Evolutionary conservation across 108 stramenopile species (phyloP).

Genomic region (Conticribra weissflogii): DNA sequence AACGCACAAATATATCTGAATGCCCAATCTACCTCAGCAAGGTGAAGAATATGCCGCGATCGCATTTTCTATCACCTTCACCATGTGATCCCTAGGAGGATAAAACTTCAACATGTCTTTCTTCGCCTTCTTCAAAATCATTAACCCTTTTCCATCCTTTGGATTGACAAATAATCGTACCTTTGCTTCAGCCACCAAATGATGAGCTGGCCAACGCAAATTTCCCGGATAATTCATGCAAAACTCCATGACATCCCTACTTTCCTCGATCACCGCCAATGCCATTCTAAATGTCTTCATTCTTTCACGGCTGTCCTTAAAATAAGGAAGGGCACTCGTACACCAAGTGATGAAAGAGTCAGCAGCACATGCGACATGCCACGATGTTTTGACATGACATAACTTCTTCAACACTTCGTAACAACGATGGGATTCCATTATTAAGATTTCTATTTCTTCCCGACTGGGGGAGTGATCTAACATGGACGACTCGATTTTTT

Average conservation of each 20-base stretch:
- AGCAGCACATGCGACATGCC: constrained; percentile 29
- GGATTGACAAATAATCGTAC: constrained; percentile 34
- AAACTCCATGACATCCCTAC: constrained; percentile 10
- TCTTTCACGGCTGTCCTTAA: constrained; percentile 10
- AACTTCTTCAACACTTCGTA: constrained; percentile 16
- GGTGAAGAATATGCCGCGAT: constrained; percentile 19
- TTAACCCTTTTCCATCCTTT: constrained; percentile 14
- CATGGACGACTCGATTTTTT: constrained; percentile 2
- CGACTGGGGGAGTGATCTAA: background rate
- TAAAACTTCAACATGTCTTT: constrained; percentile 19
- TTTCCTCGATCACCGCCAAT: constrained; percentile 18
- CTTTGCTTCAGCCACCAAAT: constrained; percentile 35
- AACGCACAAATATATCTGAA: no score
- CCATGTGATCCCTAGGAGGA: constrained; percentile 23
- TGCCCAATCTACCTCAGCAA: background rate
- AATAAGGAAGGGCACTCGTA: constrained; percentile 10
- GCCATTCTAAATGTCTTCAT: constrained; percentile 14
- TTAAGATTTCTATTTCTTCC: constrained; percentile 4
- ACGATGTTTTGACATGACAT: constrained; percentile 21
- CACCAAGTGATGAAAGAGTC: constrained; percentile 31
- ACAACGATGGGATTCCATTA: background rate
- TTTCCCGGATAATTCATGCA: constrained; percentile 29
- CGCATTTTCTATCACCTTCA: constrained; percentile 22
- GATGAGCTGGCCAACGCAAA: constrained; percentile 19
- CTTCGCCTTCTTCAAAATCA: constrained; percentile 21